phyloP scores from a whole-genome alignment of 345 rosid species.

The Rhodamnia argentea region DNA sequence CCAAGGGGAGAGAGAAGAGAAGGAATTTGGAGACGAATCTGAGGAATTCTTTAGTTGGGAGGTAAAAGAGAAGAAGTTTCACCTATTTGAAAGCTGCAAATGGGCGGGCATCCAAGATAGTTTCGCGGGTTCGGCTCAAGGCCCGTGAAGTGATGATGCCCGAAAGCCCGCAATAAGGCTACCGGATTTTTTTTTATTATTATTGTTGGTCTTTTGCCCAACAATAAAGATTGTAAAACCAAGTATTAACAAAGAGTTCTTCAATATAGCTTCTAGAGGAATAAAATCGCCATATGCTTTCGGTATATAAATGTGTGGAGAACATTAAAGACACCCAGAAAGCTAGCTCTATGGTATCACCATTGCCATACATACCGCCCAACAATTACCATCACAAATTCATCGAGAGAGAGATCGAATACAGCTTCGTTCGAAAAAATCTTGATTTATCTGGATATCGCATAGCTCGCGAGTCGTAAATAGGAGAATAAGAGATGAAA shows the following conservation, averaged over 20 bases:
- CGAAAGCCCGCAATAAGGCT: background rate
- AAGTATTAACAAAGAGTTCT: background rate
- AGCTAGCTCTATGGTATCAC: background rate
- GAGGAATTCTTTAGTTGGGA: background rate
- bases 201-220: background rate
- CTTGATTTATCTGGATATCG: background rate
- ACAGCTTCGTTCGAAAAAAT: no score
- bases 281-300: background rate
- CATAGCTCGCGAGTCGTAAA: fast-evolving
- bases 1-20: background rate
- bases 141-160: background rate
- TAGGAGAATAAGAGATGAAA: background rate
- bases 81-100: background rate
- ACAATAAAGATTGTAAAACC: background rate
- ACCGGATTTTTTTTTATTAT: background rate
- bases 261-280: background rate
- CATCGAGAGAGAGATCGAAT: no score
- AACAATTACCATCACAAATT: background rate
- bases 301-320: background rate
- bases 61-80: background rate
- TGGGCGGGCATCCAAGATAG: background rate
- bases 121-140: background rate
- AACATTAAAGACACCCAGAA: background rate
- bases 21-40: background rate
- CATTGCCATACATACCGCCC: fast-evolving